phyloP scores from a whole-genome alignment of 805 yeast genomes.

The Komagataella kurtzmanii region DNA sequence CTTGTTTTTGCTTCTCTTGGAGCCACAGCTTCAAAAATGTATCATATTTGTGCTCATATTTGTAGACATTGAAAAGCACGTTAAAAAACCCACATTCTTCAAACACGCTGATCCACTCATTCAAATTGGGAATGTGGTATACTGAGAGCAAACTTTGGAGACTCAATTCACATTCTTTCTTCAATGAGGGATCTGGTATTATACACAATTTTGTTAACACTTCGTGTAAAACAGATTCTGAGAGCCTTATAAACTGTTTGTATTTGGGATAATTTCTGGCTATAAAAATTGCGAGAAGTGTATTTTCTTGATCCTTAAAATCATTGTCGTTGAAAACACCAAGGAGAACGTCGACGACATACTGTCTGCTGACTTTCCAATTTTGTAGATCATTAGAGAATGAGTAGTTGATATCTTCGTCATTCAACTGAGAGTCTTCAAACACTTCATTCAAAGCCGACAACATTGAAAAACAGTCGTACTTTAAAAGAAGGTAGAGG shows the following conservation, averaged over 20 bases:
- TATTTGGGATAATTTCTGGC: conserved; percentile 78
- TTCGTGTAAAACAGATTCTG: conserved; percentile 40
- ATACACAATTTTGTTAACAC: conserved; percentile 38
- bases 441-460: conserved; percentile 68
- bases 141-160: conserved; percentile 56
- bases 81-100: conserved; percentile 40
- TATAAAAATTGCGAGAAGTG: conserved; percentile 50
- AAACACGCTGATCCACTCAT: conserved; percentile 33
- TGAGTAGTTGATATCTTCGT: conserved; percentile 22
- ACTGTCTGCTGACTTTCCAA: conserved; percentile 50
- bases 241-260: conserved; percentile 63
- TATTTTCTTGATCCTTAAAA: conserved; percentile 15
- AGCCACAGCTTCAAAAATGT: conserved; percentile 28
- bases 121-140: conserved; percentile 45
- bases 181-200: conserved; percentile 17
- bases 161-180: conserved; percentile 62
- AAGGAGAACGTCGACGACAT: conserved; percentile 57
- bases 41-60: conserved; percentile 34
- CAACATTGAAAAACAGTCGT: conserved; percentile 45
- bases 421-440: conserved; percentile 69
- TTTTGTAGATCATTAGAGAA: conserved; percentile 9
- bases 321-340: conserved; percentile 35
- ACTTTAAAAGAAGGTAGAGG: conserved; percentile 39
- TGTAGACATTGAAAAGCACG: conserved; percentile 45
- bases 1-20: conserved; percentile 1